phyloP scores from a whole-genome alignment of 1,139 yeast genomes.

The Candida gigantensis region DNA sequence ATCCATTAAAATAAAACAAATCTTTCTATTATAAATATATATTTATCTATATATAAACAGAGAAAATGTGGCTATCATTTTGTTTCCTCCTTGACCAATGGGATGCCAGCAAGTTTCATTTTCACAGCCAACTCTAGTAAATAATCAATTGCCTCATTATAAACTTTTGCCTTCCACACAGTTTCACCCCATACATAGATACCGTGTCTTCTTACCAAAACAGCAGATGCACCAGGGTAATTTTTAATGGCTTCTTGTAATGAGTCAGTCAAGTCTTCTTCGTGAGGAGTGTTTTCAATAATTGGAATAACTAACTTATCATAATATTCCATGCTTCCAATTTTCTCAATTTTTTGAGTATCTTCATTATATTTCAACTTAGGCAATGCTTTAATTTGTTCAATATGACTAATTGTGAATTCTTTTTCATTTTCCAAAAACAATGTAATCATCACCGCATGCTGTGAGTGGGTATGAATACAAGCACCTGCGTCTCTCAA shows the following conservation, averaged over 20 bases:
- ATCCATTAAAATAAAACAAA: conserved; percentile 27
- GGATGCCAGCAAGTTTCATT: conserved; percentile 66
- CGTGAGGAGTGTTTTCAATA: conserved; percentile 86
- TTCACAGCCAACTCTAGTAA: conserved; percentile 81
- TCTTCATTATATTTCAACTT: conserved; percentile 29
- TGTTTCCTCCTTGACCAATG: no score
- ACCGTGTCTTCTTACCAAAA: conserved; percentile 90
- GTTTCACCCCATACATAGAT: conserved; percentile 94
- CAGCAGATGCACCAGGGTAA: conserved; percentile 82
- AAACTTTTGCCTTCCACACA: conserved; percentile 89
- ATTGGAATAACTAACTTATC: conserved; percentile 85
- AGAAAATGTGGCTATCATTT: neutral
- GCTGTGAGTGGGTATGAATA: conserved; percentile 91
- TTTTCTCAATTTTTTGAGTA: conserved; percentile 53
- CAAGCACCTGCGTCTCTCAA: conserved; percentile 85
- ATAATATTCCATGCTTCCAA: conserved; percentile 68
- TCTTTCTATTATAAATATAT: neutral
- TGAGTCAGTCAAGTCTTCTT: conserved; percentile 76
- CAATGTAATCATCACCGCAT: conserved; percentile 79
- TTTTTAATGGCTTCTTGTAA: conserved; percentile 61
- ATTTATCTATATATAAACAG: neutral
- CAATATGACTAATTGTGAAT: conserved; percentile 77
- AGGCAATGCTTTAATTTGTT: conserved; percentile 93
- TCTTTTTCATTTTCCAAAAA: conserved; percentile 60
- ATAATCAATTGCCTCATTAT: conserved; percentile 92